Base-by-base conservation (phyloP, 2,329 filamentous ascomycete species). In the Xylaria sp. region DNA sequence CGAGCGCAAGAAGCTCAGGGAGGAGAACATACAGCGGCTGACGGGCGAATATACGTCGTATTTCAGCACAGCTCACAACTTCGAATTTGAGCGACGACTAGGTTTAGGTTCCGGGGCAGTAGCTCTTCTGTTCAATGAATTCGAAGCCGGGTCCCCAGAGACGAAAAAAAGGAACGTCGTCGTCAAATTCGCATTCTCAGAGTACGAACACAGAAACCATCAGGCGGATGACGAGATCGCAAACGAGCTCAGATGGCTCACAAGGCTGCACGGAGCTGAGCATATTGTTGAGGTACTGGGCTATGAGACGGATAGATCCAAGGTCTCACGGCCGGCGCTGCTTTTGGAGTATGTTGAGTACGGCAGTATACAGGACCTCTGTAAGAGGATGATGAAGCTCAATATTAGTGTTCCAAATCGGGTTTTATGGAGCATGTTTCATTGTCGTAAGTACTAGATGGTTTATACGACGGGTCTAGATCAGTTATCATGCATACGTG, bases 321-420 rank as follows among this genome's bases (percentile, higher is more conserved):
- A 55, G 28, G 36, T 62, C 1, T 45, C 60, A 39, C 34, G 60
- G 15, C 48, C 60, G 18, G 43, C 30, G 53, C 41, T 57, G 41
- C 52, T 56, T 28, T 15, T 63, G 13, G 60, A 46, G 30, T 56
- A 56, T 5, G 59, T 56, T 28, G 39, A 63, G 60, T 36, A 63
- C 6, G 60, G 60, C 9, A 63, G 50, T 43, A 63, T 63, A 56
- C 50, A 63, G 48, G 50, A 53, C 15, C 50, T 63, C 20, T 63
- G 60, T 10, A 62, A 62, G 48, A 62, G 48, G 36, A 20, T 63
- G 60, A 46, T 5, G 28, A 39, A 28, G 10, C 28, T 9, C 1
- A 56, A 46, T n/a, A 45, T 39, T 15, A 10, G 9, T 1, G 30
- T n/a, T 6, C 50, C 50, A 3, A 56, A 46, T 28, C 39, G 50